Conservation (phyloP, 306 rosid genomes). For the Citrullus amarus region DNA sequence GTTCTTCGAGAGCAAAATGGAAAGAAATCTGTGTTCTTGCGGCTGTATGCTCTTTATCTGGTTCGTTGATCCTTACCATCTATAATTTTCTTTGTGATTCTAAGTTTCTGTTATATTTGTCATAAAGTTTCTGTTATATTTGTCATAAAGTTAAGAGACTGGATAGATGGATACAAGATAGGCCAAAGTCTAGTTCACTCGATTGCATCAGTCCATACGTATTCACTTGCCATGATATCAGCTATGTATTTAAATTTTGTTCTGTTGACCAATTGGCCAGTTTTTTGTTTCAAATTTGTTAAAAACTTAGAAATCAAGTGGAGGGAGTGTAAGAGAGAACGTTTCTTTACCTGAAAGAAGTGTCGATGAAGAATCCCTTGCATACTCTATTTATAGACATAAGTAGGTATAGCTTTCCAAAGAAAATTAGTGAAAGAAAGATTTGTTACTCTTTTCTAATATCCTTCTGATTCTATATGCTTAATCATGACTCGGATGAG, state of each 20-base stretch:
- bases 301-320: not conserved
- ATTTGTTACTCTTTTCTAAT: not conserved
- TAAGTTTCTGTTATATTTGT: not conserved
- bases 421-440: not conserved
- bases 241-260: not conserved
- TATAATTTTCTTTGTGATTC: not conserved
- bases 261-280: not conserved
- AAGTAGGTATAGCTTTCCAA: not conserved
- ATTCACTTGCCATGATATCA: not conserved
- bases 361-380: not conserved
- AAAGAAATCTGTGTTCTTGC: constrained; percentile 64
- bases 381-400: not conserved
- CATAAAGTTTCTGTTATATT: not conserved
- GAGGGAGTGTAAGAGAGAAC: not conserved
- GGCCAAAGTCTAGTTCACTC: not conserved
- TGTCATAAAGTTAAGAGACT: not conserved
- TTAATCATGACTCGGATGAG: not conserved
- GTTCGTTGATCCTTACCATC: constrained; percentile 24
- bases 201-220: not conserved
- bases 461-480: not conserved
- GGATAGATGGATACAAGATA: not conserved
- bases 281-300: not conserved
- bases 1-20: constrained; percentile 72
- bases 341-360: not conserved
- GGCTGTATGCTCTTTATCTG: constrained; percentile 74